Evolutionary conservation across 192 early-diverging fungal genomes (phyloP), one percentile per base, ranked within the genome.

Genomic region (Coemansia sp.): DNA sequence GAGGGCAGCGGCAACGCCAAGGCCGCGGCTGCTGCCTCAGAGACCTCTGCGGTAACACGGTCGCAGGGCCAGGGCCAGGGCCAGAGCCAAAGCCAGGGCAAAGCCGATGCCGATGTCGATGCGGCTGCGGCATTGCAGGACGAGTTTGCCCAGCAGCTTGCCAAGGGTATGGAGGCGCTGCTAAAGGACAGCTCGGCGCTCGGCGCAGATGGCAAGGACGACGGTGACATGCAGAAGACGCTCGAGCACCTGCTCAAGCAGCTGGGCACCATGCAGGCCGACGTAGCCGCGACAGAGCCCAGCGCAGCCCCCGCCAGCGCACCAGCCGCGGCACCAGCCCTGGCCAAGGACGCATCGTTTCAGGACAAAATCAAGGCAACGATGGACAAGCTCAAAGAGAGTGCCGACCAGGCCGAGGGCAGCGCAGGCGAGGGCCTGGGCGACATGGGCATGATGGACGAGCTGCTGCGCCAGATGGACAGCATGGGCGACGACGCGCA

Each of bases 321-420:
- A 18, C 13, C 51, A 4, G 22, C 15, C 20, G 15, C 5, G 1
- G 20, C 42, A 0, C 14, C 9, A 17, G 13, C 41, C 3, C 39
- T 24, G 28, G 40, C 22, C 9, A 37, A 43, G 23, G 17, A 13
- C 29, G 39, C 47, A 42, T 79, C 81, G 37, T 98, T 98, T 80
- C 91, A 96, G 59, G 86, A 91, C 52, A 85, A 81, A 30, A 92
- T 98, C 53, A 82, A 84, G 36, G 81, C 91, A 36, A 98, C 95
- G 10, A 86, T 98, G 81, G 82, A 82, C 53, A 93, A 94, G 48
- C 66, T 98, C 10, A 87, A 89, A 55, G 84, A 85, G 51, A 93
- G 90, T 50, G 87, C 88, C 2, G 83, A 89, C 7, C 81, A 86
- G 50, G 89, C 89, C 9, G 86, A 95, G 48, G 90, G 80, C 27